Evolutionary conservation across 2,329 filamentous ascomycete genomes (phyloP).

Genomic region (Pseudopyricularia javanii): DNA sequence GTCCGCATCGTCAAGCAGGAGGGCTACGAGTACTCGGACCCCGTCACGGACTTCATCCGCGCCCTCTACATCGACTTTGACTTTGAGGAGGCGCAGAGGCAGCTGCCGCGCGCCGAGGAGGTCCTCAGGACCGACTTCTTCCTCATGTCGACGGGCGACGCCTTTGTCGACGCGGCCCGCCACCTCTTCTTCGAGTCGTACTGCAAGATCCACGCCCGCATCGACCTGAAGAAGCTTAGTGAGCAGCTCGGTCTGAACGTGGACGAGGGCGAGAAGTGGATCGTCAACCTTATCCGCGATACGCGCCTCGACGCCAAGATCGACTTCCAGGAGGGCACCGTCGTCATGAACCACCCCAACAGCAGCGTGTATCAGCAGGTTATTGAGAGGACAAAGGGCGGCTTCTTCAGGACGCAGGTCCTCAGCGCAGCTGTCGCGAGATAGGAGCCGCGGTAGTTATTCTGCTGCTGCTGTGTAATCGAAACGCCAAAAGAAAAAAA

Average conservation of each 20-base stretch:
- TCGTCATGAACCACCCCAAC: conserved; percentile 98
- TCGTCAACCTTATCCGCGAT: conserved; percentile 97
- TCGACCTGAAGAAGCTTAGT: conserved; percentile 95
- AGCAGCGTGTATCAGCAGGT: conserved; percentile 99
- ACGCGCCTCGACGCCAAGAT: conserved; percentile 98
- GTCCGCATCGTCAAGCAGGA: conserved; percentile 94
- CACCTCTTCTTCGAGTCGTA: conserved; percentile 98
- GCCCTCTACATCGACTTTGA: conserved; percentile 93
- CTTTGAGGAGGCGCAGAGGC: conserved; percentile 90
- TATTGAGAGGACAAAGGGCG: conserved; percentile 97
- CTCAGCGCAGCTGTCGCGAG: conserved; percentile 56
- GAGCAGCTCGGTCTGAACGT: conserved; percentile 81
- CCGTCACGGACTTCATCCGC: conserved; percentile 91
- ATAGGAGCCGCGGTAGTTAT: conserved; percentile 16
- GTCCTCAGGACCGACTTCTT: conserved; percentile 94
- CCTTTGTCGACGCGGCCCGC: conserved; percentile 85
- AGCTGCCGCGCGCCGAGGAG: conserved; percentile 76
- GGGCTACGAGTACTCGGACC: conserved; percentile 93
- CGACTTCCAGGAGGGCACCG: conserved; percentile 96
- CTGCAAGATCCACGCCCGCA: conserved; percentile 99
- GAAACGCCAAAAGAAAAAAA: not conserved
- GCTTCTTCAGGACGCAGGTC: conserved; percentile 96
- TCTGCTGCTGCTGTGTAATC: too few relatives aligned
- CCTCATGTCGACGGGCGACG: conserved; percentile 70
- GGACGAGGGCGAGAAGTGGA: conserved; percentile 99